Evolutionary conservation across 768 basidiomycete species (phyloP), one percentile per base, ranked within the genome.

Genomic region (Termitomyces sp.): DNA sequence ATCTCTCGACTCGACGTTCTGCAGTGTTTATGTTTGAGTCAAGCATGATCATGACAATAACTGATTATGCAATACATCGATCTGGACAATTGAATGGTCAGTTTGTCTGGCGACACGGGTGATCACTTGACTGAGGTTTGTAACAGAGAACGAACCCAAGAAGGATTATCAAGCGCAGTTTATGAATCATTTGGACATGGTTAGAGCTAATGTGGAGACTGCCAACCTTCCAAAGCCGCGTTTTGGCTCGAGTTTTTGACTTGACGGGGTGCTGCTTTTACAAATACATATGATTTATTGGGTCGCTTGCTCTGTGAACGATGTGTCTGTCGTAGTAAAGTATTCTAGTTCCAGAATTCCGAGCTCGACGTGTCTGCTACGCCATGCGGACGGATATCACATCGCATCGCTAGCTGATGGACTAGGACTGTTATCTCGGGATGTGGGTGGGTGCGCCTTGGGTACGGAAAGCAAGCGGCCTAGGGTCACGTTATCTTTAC

Each of bases 11-110:
- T 12, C n/a, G n/a, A n/a, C n/a, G n/a, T n/a, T 33, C 9, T 36
- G 2, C 36, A 82, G 83, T 78, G 16, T 82, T 85, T 67, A 85
- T 86, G 84, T 81, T 86, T 58, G 84, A 85, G 65, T 77, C 82
- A 3, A 80, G 79, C 61, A 79, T 85, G 75, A 79, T 80, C 72
- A 76, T 85, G 63, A 84, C 82, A 0, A 73, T 86, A 43, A 85
- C 85, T 7, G 86, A 87, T 60, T 87, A 74, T 60, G 85, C 85
- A 2, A 81, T 84, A 73, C 77, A 83, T 49, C 70, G 80, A 33
- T 77, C 79, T 20, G 83, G 82, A 16, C 83, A 81, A 56, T 72
- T 85, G 12, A 83, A 86, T 59, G 77, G 84, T 83, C 58, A 47
- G 77, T 67, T 22, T 24, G 4, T 30, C 1, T 13, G 44, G 14